Evolutionary conservation across 805 yeast species (phyloP).

Genomic region (Phaffomyces antillensis): DNA sequence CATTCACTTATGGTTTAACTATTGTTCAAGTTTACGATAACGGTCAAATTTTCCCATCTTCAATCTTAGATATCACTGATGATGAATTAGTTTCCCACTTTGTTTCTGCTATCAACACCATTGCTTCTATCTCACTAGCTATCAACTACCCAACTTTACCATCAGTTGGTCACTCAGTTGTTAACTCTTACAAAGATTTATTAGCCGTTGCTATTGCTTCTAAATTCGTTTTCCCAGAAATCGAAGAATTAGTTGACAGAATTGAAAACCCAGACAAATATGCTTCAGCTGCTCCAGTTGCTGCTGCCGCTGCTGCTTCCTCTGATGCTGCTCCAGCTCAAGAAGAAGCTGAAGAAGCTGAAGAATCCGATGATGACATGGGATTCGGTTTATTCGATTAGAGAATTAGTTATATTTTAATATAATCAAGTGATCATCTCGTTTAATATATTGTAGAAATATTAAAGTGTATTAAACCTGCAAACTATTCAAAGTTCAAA

Average conservation of each 20-base stretch:
- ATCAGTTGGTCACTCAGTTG: constrained; percentile 96
- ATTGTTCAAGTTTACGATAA: constrained; percentile 96
- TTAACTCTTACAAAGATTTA: constrained; percentile 99
- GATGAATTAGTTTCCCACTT: constrained; percentile 92
- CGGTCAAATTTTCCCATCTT: constrained; percentile 96
- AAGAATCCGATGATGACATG: constrained; percentile 73
- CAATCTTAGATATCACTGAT: constrained; percentile 97
- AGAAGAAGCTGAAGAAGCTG: constrained; percentile 70
- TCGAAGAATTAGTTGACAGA: constrained; percentile 98
- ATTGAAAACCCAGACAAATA: constrained; percentile 99
- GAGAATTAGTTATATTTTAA: constrained; percentile 16
- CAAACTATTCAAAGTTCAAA: too few species aligned
- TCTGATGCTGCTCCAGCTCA: constrained; percentile 63
- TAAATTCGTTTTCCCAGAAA: constrained; percentile 98
- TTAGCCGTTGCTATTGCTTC: constrained; percentile 97
- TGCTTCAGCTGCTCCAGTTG: constrained; percentile 99
- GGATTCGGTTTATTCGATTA: constrained; percentile 99
- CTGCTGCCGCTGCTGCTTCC: constrained; percentile 82
- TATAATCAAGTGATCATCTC: too few species aligned
- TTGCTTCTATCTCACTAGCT: constrained; percentile 96
- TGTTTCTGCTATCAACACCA: constrained; percentile 84
- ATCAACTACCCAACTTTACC: constrained; percentile 99
- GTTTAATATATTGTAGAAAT: too few species aligned
- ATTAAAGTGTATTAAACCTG: too few species aligned
- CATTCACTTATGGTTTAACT: constrained; percentile 98